Evolutionary conservation across 2,329 filamentous ascomycete species (phyloP).

Genomic region (Stachybotrys chartarum): DNA sequence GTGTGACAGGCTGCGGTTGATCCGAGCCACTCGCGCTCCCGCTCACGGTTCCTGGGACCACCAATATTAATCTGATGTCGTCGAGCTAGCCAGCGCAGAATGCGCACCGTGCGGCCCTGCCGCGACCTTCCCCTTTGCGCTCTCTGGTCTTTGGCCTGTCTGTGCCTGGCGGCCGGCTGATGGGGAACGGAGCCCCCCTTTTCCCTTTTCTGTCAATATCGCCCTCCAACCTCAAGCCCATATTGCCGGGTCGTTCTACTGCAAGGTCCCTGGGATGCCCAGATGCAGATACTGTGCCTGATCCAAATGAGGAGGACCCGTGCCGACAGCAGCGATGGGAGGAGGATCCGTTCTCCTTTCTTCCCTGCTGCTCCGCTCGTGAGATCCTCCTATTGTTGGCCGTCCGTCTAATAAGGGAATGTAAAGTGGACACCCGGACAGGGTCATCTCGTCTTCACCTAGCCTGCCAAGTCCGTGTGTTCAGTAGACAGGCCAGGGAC

Average conservation of each 20-base stretch:
- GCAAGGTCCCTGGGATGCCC: neutral
- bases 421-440: neutral
- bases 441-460: neutral
- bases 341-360: neutral
- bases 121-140: neutral
- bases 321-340: neutral
- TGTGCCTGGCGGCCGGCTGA: neutral
- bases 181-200: neutral
- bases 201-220: neutral
- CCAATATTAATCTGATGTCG: no score
- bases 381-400: neutral
- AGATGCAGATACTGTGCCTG: neutral
- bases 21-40: neutral
- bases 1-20: neutral
- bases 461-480: neutral
- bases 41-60: neutral
- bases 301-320: neutral
- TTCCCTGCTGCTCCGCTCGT: neutral
- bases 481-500: neutral
- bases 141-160: neutral
- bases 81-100: neutral
- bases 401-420: neutral
- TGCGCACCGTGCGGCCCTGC: neutral
- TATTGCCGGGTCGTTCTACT: neutral
- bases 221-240: neutral